Evolutionary conservation across 306 rosid species (phyloP), one percentile per base, ranked within the genome.

Genomic region (Dryas octopetala): DNA sequence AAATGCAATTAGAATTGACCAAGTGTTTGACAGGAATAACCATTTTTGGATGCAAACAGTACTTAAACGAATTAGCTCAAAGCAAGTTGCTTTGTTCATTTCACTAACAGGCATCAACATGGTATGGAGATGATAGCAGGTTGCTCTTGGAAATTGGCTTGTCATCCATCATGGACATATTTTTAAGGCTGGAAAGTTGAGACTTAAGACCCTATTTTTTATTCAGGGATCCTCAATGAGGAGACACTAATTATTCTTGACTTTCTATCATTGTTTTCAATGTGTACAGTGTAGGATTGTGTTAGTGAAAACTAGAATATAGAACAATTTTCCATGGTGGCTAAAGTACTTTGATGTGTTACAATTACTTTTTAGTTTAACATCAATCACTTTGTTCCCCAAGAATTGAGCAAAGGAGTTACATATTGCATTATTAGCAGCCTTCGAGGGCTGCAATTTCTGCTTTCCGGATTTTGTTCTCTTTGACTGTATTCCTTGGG

Each of bases 271-370:
- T 58, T 40, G 9, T 76, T 82, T 81, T 80, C 80, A 81, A 78
- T 84, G 78, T 88, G 97, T 88, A 88, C 96, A 93, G 93, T 55
- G 68, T 93, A 89, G 97, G 87, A 81, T 88, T 81, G 86, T 88
- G 87, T 74, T 89, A 85, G 95, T 67, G 91, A 80, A 87, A 84
- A 80, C 81, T 86, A 86, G 71, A 79, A 85, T 79, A 81, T 89
- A 88, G 80, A 80, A 78, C 84, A 81, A 66, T 84, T 87, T 81
- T 79, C 83, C 74, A 75, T 84, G 77, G 47, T 32, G 58, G 41
- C 76, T 68, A 38, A 84, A 87, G 70, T 54, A 66, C 50, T 61
- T 46, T 58, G 44, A 49, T 79, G 5, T 50, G 77, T 73, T 74
- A 68, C 72, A 78, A 62, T 53, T 77, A 73, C 75, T 75, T 78